Conservation (phyloP, 306 rosid genomes). For the Oemleria cerasiformis region DNA sequence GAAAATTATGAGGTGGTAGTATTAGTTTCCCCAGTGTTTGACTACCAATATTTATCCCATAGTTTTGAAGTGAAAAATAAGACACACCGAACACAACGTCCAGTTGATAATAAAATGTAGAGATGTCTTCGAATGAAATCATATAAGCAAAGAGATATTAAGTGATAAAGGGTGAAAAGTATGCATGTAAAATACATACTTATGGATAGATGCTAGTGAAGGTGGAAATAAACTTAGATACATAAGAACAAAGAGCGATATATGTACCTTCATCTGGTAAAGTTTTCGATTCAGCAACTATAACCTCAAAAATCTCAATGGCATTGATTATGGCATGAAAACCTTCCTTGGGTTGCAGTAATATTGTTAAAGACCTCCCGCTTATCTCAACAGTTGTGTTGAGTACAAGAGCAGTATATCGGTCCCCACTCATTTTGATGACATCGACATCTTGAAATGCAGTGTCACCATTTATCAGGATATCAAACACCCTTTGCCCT, state of each 20-base stretch:
- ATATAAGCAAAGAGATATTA: not conserved
- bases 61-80: not conserved
- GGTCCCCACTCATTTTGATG: conserved; percentile 69
- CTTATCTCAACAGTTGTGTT: conserved; percentile 63
- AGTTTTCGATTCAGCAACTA: conserved; percentile 64
- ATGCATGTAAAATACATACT: not conserved
- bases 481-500: conserved; percentile 80
- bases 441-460: conserved; percentile 58
- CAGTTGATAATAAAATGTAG: not conserved
- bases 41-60: conserved; percentile 1
- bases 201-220: not conserved
- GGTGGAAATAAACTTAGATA: not conserved
- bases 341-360: conserved; percentile 57
- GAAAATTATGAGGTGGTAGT: conserved; percentile 11
- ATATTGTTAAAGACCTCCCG: conserved; percentile 76
- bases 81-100: not conserved
- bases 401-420: conserved; percentile 71
- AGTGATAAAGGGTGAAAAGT: not conserved
- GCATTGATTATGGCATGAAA: conserved; percentile 72
- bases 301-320: conserved; percentile 78
- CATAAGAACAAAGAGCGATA: conserved; percentile 5
- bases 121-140: not conserved
- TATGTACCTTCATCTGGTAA: conserved; percentile 75
- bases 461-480: conserved; percentile 63
- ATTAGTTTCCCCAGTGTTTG: not conserved